Evolutionary conservation across 2,329 filamentous ascomycete genomes (phyloP).

Genomic region (Chaetomiaceae sp.): DNA sequence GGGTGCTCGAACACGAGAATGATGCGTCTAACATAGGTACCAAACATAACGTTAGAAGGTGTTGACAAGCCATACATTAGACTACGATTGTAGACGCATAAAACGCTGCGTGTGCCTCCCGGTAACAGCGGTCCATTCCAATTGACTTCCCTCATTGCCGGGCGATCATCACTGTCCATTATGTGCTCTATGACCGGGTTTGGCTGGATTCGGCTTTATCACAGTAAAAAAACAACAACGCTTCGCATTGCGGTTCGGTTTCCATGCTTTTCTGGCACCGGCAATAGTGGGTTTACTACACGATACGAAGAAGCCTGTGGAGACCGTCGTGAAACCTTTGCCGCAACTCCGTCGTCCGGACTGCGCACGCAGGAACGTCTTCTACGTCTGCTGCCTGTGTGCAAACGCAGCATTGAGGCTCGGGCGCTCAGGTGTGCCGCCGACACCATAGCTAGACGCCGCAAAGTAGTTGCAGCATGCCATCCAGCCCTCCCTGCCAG

Average conservation of each 20-base stretch:
- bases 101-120: not conserved
- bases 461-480: not conserved
- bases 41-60: no score
- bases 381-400: not conserved
- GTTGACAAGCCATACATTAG: no score
- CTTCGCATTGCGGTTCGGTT: not conserved
- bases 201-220: not conserved
- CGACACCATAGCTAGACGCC: not conserved
- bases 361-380: not conserved
- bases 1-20: conserved; percentile 3
- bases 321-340: conserved; percentile 11
- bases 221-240: not conserved
- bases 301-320: not conserved
- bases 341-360: not conserved
- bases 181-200: not conserved
- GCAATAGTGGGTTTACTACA: no score
- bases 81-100: no score
- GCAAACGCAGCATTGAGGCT: not conserved
- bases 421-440: conserved; percentile 4
- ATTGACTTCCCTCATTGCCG: not conserved
- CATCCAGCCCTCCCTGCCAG: not conserved
- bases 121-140: not conserved
- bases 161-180: not conserved
- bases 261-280: not conserved
- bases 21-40: no score